These are phyloP conservation scores for Fusarium staphyleae DNA, from an alignment of 2,329 filamentous ascomycete species.

Conservation along the genomic window DNA sequence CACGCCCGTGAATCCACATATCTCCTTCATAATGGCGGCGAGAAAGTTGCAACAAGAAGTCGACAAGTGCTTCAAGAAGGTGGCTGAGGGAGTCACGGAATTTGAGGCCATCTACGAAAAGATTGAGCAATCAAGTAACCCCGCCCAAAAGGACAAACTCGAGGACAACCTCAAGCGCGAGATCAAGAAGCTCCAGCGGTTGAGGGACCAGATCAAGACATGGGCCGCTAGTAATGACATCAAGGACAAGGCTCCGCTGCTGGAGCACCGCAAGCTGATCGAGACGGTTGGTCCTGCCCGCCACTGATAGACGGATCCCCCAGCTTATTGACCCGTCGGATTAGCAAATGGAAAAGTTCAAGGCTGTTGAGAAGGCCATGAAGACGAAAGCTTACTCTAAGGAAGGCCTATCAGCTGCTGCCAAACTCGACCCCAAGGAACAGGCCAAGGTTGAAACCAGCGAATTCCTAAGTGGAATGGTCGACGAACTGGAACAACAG, in stretches of 20 bases:
- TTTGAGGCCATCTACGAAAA: conserved; percentile 98
- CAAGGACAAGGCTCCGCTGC: conserved; percentile 96
- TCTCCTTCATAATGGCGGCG: conserved; percentile 75
- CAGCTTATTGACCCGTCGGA: conserved; percentile 29
- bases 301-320: conserved; percentile 14
- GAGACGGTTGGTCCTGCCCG: conserved; percentile 76
- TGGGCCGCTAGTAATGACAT: conserved; percentile 99
- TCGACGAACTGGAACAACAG: conserved; percentile 92
- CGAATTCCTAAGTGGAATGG: conserved; percentile 85
- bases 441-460: conserved; percentile 89
- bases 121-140: conserved; percentile 90
- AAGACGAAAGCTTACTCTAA: conserved; percentile 99
- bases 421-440: conserved; percentile 96
- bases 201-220: conserved; percentile 99
- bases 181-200: conserved; percentile 98
- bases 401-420: conserved; percentile 89
- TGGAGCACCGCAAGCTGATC: conserved; percentile 94
- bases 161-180: conserved; percentile 98
- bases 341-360: conserved; percentile 99
- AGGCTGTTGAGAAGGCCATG: conserved; percentile 99
- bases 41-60: conserved; percentile 98
- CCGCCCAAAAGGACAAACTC: conserved; percentile 96
- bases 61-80: conserved; percentile 99
- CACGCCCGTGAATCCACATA: conserved; percentile 29
- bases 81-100: conserved; percentile 86